A percentile compares a stretch with the other conserved stretches of the same genome.
These are phyloP conservation scores for Nepenthes mirabilis DNA, from an alignment of 148 eudicot species.

Conservation along the genomic window DNA sequence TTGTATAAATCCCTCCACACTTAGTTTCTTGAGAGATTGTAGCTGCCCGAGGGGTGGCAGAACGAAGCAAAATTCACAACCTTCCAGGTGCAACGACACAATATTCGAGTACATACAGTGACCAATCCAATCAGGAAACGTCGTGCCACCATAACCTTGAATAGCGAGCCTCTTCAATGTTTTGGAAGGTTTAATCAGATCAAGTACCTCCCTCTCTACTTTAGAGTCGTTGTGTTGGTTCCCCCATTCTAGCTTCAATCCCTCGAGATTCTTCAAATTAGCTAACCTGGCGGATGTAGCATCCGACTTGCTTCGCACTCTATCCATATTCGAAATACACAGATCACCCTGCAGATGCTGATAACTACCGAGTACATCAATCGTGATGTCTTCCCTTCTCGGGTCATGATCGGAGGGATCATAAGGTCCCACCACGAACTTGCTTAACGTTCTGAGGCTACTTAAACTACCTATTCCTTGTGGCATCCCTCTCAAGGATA, in stretches of 20 bases:
- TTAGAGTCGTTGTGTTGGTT: background rate
- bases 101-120: constrained; percentile 1
- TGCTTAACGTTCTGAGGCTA: constrained; percentile 6
- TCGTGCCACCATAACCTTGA: constrained; percentile 1
- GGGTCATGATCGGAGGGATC: background rate
- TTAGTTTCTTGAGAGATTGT: constrained; percentile 1
- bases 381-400: background rate
- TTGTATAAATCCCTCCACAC: background rate
- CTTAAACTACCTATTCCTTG: constrained; percentile 1
- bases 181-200: constrained; percentile 3
- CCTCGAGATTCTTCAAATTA: constrained; percentile 4
- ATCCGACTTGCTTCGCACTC: constrained; percentile 3
- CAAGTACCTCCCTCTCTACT: constrained; percentile 4
- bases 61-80: constrained; percentile 1
- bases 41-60: constrained; percentile 7
- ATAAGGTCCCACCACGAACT: constrained; percentile 2
- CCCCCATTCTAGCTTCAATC: background rate
- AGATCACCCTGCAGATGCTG: constrained; percentile 8
- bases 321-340: constrained; percentile 3
- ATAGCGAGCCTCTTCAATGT: constrained; percentile 4
- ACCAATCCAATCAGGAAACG: constrained; percentile 7
- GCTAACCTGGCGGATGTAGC: constrained; percentile 2
- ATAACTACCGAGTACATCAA: constrained; percentile 4
- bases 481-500: constrained; percentile 8
- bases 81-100: background rate